Base-by-base conservation (phyloP, 78 protist genomes). In the Dictyostelium intermedium region DNA sequence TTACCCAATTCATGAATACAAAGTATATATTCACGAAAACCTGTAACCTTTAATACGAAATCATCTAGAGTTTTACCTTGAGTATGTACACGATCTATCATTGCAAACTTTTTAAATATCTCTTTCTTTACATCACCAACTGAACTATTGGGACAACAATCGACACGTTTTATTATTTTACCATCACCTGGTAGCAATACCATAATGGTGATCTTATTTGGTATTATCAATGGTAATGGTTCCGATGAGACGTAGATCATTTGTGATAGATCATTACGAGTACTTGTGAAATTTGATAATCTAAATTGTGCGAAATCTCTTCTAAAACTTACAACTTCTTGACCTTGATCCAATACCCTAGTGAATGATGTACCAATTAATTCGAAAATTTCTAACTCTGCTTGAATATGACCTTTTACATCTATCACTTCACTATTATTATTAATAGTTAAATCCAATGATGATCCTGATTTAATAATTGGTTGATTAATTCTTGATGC, bases 231-330 rank as follows among this genome's bases (percentile, higher is more conserved):
- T 47, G 94, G 94, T 43, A 89, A 23, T 27, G 94, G 94, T 45
- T 89, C 94, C 4, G 76, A 41, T 3, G 69, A 39, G 0, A 89
- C 94, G 53, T 89, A 89, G 25, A 89, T 80, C 41, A 79, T 43
- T 60, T 89, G 94, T 2, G 87, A 20, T 6, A 89, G 6, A 47
- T 89, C 84, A 32, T 89, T 89, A 30, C 45, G 35, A 5, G 87
- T 83, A 43, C 23, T 43, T 16, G 85, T 66, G 6, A 30, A 41
- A 60, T 66, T 81, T 6, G 50, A 23, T 47, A 89, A 70, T 47
- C 94, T 72, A 60, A 76, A 89, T 23, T 77, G 83, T 35, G 94
- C 94, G 76, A 89, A 76, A 45, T 89, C 94, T n/a, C 82, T 23
- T 45, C 94, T 14, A 56, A 89, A 89, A 43, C 53, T 80, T 20